A percentile compares a stretch with the other conserved stretches of the same genome.
phyloP scores from a whole-genome alignment of 345 rosid species.

The Euphorbia peplus region DNA sequence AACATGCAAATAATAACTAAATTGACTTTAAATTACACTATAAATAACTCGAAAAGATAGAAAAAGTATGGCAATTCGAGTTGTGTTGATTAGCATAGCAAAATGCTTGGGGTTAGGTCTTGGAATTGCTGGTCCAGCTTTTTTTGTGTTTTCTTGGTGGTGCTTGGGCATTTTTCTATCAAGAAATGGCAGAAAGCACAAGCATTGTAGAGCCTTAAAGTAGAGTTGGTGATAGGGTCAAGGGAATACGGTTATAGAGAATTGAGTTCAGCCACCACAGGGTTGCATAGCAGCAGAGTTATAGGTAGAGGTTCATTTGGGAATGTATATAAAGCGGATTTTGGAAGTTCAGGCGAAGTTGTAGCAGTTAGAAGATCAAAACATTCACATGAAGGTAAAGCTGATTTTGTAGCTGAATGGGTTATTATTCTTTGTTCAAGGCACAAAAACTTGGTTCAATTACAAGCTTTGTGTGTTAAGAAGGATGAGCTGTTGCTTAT shows the following conservation, averaged over 20 bases:
- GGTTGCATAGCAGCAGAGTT: constrained; percentile 77
- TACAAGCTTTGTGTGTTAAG: constrained; percentile 92
- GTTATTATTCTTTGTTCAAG: constrained; percentile 82
- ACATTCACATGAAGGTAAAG: constrained; percentile 74
- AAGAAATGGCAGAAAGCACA: constrained; percentile 55
- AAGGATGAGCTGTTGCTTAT: no score
- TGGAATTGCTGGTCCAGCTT: constrained; percentile 73
- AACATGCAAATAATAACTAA: no score
- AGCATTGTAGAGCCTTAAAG: constrained; percentile 48
- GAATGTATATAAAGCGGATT: constrained; percentile 74
- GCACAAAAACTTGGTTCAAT: constrained; percentile 85
- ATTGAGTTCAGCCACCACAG: constrained; percentile 65
- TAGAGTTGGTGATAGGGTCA: constrained; percentile 67
- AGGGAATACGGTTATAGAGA: constrained; percentile 74
- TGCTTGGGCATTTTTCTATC: constrained; percentile 59
- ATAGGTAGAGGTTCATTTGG: constrained; percentile 88
- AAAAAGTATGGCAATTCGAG: no score
- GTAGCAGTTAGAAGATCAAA: constrained; percentile 87
- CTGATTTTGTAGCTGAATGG: constrained; percentile 81
- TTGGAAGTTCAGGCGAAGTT: constrained; percentile 47
- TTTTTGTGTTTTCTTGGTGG: constrained; percentile 56
- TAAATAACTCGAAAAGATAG: no score
- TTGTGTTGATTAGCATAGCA: constrained; percentile 37
- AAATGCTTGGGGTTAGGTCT: constrained; percentile 58
- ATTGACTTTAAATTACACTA: no score